Evolutionary conservation across 1,284 basidiomycete species (phyloP), one percentile per base, ranked within the genome.

Genomic region (Malassezia pachydermatis): DNA sequence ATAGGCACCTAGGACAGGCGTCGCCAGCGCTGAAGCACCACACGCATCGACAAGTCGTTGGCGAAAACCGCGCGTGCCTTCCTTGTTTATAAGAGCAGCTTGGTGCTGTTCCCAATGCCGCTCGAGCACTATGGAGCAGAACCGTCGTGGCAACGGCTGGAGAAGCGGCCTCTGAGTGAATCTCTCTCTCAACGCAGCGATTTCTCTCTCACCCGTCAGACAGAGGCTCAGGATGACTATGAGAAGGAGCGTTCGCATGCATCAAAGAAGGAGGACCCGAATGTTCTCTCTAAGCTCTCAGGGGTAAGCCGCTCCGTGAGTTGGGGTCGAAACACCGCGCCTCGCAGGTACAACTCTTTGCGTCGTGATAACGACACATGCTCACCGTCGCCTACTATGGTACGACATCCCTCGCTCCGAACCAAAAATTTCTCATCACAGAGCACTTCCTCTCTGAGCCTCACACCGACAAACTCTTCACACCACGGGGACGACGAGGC

Each of bases 241-340:
- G 39, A 29, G 16, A 8, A 29, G 10, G 29, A 29, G 22, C 39
- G 25, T 17, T 14, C 4, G 11, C 16, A 27, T 5, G 27, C 24
- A 27, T n/a, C 24, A 24, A n/a, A 27, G 22, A 29, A 23, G 39
- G 19, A 32, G 11, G 50, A 52, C 13, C 38, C 32, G 7, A 39
- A 44, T 23, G 33, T 46, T 4, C 25, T 52, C n/a, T 52, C 50
- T 8, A 52, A 52, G 32, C 36, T 52, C 3, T 32, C 50, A 4
- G 50, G 50, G 11, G 50, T 52, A 9, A 52, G 40, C 16, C 44
- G 50, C 28, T 52, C 50, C 1, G 50, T 52, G 14, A 47, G 44
- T 7, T 52, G 50, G 50, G 50, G 50, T 22, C 43, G 50, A 14
- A 29, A 35, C 5, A 23, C 44, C n/a, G n/a, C n/a, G n/a, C n/a